Evolutionary conservation across 768 basidiomycete genomes (phyloP).

Genomic region (Lentinula detonsa): DNA sequence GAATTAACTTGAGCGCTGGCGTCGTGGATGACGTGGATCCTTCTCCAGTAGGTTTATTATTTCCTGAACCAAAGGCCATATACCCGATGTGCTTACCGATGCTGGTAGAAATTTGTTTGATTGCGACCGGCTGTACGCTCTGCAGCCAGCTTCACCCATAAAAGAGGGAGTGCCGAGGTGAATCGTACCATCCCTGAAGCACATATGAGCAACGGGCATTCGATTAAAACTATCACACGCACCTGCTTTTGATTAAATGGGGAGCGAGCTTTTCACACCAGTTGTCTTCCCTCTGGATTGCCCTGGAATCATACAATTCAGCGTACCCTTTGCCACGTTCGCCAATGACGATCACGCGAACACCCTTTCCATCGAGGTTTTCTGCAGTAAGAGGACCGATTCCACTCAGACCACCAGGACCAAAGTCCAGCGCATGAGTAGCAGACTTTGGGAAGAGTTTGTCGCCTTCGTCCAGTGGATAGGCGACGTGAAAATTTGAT

Average conservation of each 20-base stretch:
- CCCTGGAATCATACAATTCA: conserved; percentile 69
- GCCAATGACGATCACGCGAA: conserved; percentile 86
- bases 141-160: too few relatives aligned
- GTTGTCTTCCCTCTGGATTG: conserved; percentile 74
- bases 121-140: background rate
- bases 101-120: conserved; percentile 47
- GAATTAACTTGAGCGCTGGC: too few relatives aligned
- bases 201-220: conserved; percentile 5
- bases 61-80: conserved; percentile 51
- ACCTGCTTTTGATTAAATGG: conserved; percentile 85
- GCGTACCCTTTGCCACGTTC: conserved; percentile 85
- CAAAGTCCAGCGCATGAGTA: conserved; percentile 95
- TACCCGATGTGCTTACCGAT: conserved; percentile 89
- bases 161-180: conserved; percentile 83
- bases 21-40: too few relatives aligned
- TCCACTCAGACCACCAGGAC: conserved; percentile 89
- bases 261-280: conserved; percentile 92
- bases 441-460: conserved; percentile 77
- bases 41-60: too few relatives aligned
- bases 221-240: conserved; percentile 18
- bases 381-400: conserved; percentile 88
- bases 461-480: conserved; percentile 94
- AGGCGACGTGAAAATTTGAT: conserved; percentile 87
- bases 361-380: conserved; percentile 78
- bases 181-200: conserved; percentile 78